phyloP scores from a whole-genome alignment of 225 moss, liverwort and hornwort genomes.

The Anthoceros angustus region DNA sequence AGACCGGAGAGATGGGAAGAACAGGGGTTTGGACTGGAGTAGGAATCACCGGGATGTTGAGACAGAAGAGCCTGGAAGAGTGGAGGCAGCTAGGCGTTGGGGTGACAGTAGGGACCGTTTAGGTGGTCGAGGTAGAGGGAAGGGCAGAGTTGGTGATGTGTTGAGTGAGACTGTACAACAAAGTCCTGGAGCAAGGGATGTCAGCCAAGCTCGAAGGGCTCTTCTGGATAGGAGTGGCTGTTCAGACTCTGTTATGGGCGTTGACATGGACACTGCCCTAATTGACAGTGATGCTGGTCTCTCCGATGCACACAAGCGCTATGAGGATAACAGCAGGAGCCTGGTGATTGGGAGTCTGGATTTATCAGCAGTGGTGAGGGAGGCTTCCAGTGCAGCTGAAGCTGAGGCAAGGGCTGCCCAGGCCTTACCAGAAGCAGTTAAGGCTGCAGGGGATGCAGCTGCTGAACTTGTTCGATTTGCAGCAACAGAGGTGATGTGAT shows the following conservation, averaged over 20 bases:
- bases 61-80: constrained; percentile 54
- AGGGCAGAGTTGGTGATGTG: constrained; percentile 43
- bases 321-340: constrained; percentile 42
- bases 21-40: constrained; percentile 57
- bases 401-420: constrained; percentile 87
- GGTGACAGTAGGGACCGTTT: constrained; percentile 61
- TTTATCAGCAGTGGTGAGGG: constrained; percentile 48
- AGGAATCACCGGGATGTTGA: constrained; percentile 75
- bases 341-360: constrained; percentile 69
- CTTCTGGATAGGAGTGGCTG: not conserved
- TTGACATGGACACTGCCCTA: not conserved
- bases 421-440: constrained; percentile 80
- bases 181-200: not conserved
- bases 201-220: not conserved
- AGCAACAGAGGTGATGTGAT: constrained; percentile 54
- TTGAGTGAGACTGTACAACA: constrained; percentile 11
- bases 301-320: constrained; percentile 11
- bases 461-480: constrained; percentile 79
- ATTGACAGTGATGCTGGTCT: not conserved
- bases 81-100: constrained; percentile 73
- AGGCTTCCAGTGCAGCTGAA: constrained; percentile 77
- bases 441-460: constrained; percentile 96
- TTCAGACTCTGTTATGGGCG: not conserved
- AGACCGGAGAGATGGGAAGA: constrained; percentile 70
- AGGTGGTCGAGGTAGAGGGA: constrained; percentile 66